Conservation (phyloP, 1,139 yeast species). For the Yamadazyma blattariae region DNA sequence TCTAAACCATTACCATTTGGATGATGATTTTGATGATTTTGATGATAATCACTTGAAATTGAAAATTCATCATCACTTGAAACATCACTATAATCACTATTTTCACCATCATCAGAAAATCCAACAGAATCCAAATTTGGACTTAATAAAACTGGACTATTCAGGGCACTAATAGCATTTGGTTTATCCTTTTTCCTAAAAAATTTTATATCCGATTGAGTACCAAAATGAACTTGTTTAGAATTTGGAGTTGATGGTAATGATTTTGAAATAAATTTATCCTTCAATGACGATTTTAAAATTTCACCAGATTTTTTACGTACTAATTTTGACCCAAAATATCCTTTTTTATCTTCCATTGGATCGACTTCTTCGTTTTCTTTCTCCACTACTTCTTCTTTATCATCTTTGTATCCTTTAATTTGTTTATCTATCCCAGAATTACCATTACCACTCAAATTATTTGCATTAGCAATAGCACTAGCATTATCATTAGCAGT, state of each 20-base stretch:
- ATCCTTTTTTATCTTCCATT: background rate
- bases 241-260: conserved; percentile 73
- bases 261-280: conserved; percentile 43
- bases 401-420: too few species aligned
- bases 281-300: conserved; percentile 69
- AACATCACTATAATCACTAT: conserved; percentile 18
- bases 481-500: background rate
- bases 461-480: background rate
- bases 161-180: conserved; percentile 65
- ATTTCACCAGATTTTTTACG: conserved; percentile 81
- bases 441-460: background rate
- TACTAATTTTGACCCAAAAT: conserved; percentile 30
- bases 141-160: conserved; percentile 48
- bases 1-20: too few species aligned
- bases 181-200: conserved; percentile 74
- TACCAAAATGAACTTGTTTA: conserved; percentile 79
- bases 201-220: conserved; percentile 51
- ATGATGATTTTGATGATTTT: too few species aligned
- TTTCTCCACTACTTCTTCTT: background rate
- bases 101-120: conserved; percentile 18
- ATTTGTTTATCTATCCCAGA: too few species aligned
- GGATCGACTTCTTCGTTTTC: conserved; percentile 3
- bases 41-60: too few species aligned
- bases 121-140: conserved; percentile 17
- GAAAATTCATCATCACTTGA: conserved; percentile 11